These are phyloP conservation scores for Trametes versicolor DNA, from an alignment of 1,284 basidiomycete genomes.

Conservation along the genomic window DNA sequence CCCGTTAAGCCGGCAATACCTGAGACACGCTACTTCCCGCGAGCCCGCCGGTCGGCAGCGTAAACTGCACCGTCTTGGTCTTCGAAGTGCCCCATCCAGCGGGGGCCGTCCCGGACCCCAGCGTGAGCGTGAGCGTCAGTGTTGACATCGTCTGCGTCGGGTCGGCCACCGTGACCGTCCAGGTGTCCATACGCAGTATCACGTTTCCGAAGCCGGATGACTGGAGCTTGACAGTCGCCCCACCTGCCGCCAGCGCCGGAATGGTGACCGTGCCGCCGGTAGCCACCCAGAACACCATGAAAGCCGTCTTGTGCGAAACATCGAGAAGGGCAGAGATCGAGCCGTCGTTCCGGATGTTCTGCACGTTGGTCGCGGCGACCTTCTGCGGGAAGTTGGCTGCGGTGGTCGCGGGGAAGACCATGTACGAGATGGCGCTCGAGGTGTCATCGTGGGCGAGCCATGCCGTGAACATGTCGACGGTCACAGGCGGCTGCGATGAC, in stretches of 20 bases:
- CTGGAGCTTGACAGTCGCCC: slow-evolving; percentile 51
- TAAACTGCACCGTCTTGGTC: slow-evolving; percentile 43
- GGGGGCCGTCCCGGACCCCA: slow-evolving; percentile 44
- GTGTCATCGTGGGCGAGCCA: slow-evolving; percentile 59
- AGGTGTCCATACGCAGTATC: slow-evolving; percentile 54
- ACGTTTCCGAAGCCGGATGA: slow-evolving; percentile 54
- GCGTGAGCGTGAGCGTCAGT: slow-evolving; percentile 46
- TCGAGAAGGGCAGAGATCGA: slow-evolving; percentile 49
- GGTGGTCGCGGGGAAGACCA: slow-evolving; percentile 60
- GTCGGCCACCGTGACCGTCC: slow-evolving; percentile 64
- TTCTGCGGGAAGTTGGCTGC: slow-evolving; percentile 46
- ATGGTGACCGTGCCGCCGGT: slow-evolving; percentile 42
- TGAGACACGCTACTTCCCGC: slow-evolving; percentile 56
- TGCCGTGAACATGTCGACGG: slow-evolving; percentile 69
- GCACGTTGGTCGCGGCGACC: slow-evolving; percentile 38
- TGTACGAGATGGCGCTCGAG: slow-evolving; percentile 53
- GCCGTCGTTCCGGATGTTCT: slow-evolving; percentile 51
- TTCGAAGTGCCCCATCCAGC: slow-evolving; percentile 45
- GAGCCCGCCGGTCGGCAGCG: slow-evolving; percentile 45
- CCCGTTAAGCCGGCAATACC: slow-evolving; percentile 25
- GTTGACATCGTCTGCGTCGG: slow-evolving; percentile 55
- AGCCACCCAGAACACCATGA: slow-evolving; percentile 49
- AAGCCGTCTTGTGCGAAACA: slow-evolving; percentile 38
- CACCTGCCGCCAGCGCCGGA: slow-evolving; percentile 24
- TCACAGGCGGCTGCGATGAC: slow-evolving; percentile 59